A percentile compares a stretch with the other conserved stretches of the same genome.
Conservation (phyloP, 2,329 filamentous ascomycete species). For the Diaporthe batatas region DNA sequence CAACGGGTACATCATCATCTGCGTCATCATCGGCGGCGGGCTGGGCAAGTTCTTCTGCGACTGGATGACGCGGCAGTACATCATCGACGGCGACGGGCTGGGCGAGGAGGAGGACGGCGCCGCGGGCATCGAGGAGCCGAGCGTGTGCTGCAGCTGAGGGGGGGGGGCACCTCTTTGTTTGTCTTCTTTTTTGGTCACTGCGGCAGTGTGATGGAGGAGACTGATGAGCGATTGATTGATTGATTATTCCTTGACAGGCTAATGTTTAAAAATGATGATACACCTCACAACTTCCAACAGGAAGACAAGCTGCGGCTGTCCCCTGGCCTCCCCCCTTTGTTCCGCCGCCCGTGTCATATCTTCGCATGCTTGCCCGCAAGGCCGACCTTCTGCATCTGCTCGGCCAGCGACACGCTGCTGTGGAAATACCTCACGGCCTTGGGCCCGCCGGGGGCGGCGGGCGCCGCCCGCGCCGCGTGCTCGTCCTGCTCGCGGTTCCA, state of each 20-base stretch:
- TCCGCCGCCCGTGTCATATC: constrained; percentile 10
- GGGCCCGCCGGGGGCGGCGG: neutral
- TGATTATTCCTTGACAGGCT: constrained; percentile 9
- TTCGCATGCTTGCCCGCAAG: constrained; percentile 24
- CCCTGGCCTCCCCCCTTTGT: too few species aligned
- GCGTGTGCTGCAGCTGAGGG: constrained; percentile 61
- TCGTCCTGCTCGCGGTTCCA: constrained; percentile 56
- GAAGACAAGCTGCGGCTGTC: neutral
- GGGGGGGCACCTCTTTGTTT: neutral
- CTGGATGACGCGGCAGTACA: constrained; percentile 63
- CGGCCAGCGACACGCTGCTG: constrained; percentile 55
- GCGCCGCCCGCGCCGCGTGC: constrained; percentile 31
- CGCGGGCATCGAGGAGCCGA: constrained; percentile 59
- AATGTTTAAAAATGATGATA: neutral
- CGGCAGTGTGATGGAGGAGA: neutral
- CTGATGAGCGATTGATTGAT: constrained; percentile 12
- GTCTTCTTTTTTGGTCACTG: neutral
- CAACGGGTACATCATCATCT: constrained; percentile 60
- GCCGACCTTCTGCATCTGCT: constrained; percentile 52
- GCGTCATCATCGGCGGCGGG: constrained; percentile 61
- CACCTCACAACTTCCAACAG: too few species aligned
- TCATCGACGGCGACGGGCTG: constrained; percentile 47
- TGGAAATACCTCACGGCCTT: constrained; percentile 49
- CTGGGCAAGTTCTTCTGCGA: constrained; percentile 68
- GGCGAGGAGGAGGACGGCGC: constrained; percentile 46